Evolutionary conservation across 2,329 filamentous ascomycete genomes (phyloP), one percentile per base, ranked within the genome.

Genomic region (Byssochlamys sp.): DNA sequence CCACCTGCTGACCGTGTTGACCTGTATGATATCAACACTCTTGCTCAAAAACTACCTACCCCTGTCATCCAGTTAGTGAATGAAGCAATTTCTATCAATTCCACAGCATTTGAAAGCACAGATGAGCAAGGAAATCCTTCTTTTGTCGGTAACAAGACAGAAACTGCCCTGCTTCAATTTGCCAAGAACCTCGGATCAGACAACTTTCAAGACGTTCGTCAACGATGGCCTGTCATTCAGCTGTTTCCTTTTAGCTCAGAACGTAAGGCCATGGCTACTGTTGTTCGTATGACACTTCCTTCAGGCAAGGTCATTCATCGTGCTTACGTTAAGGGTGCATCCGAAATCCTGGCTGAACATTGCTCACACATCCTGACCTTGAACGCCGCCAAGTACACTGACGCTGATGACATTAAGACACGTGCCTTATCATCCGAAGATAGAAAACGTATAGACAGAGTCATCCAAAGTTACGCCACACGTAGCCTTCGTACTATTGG

Each of bases 401-500:
- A 76, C 1, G 77, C 83, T 12, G 82, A 86, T 61, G 78, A 80
- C 31, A 75, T 82, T 39, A 79, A 76, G 1, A 70, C 95, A 61
- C 81, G 83, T 62, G 75, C 79, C 25, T n/a, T n/a, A n/a, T n/a
- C n/a, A n/a, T n/a, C n/a, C n/a, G n/a, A n/a, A n/a, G n/a, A n/a
- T n/a, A n/a, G n/a, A n/a, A n/a, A n/a, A n/a, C n/a, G n/a, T n/a
- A n/a, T n/a, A n/a, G n/a, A n/a, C n/a, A n/a, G n/a, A n/a, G 78
- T 90, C 53, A 95, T 95, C 64, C 84, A 86, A 61, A 82, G 80
- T 52, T 96, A 95, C 69, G 91, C 91, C 9, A 84, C 82, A 27
- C 82, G 87, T 19, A 95, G 90, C 6, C 80, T 96, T 29, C 84
- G 91, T 61, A 95, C 91, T 1, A 95, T 96, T 63, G 89, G 86